Conservation (phyloP, 306 rosid genomes). For the Dryas alaskensis region DNA sequence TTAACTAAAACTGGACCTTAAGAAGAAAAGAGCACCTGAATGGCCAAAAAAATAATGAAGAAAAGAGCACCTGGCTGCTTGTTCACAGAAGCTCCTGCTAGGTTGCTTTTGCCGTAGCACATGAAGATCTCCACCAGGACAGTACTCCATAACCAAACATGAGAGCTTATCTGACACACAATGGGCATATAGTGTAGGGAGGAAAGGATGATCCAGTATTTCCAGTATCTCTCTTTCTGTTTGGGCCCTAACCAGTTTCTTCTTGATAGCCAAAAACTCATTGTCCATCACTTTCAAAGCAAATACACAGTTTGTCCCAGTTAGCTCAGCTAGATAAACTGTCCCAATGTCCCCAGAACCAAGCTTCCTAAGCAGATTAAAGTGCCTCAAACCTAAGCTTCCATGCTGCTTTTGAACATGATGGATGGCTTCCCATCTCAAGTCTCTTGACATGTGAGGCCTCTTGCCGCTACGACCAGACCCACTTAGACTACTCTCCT, state of each 20-base stretch:
- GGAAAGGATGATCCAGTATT: constrained; percentile 95
- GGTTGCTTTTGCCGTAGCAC: constrained; percentile 92
- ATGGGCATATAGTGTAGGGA: constrained; percentile 81
- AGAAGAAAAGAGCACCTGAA: constrained; percentile 44
- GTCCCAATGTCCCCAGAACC: constrained; percentile 99
- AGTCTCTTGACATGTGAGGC: constrained; percentile 96
- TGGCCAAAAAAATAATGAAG: neutral
- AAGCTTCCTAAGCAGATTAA: constrained; percentile 71
- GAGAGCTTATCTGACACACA: constrained; percentile 72
- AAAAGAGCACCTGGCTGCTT: constrained; percentile 68
- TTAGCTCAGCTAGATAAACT: constrained; percentile 91
- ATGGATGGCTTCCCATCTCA: constrained; percentile 91
- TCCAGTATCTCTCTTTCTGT: constrained; percentile 93
- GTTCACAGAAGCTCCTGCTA: constrained; percentile 71
- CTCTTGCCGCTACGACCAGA: constrained; percentile 80
- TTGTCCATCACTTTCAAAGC: constrained; percentile 94
- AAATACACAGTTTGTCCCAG: constrained; percentile 67
- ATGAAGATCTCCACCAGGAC: constrained; percentile 96
- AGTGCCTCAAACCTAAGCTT: constrained; percentile 68
- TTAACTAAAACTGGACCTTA: constrained; percentile 1
- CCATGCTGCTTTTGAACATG: constrained; percentile 68
- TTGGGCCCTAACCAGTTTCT: constrained; percentile 82
- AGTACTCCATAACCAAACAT: constrained; percentile 91
- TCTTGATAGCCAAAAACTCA: constrained; percentile 73
- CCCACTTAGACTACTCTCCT: constrained; percentile 74